Conservation (phyloP, 202 grass and related monocot species). For the Zizania palustris region DNA sequence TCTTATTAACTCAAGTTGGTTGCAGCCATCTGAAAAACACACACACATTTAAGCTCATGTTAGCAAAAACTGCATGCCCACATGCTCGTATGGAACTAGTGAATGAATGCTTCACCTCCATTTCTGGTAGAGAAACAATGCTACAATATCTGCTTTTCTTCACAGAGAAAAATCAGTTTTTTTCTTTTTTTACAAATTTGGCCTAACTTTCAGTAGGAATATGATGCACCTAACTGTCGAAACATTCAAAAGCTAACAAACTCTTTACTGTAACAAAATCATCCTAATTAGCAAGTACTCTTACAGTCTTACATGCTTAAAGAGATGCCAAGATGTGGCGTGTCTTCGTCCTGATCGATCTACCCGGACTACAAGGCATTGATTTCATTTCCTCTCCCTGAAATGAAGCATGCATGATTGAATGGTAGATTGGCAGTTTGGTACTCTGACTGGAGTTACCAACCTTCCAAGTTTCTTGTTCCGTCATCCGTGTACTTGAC, state of each 20-base stretch:
- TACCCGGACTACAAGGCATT: neutral
- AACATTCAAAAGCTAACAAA: no score
- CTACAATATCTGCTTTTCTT: neutral
- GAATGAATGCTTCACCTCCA: neutral
- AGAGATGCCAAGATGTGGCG: neutral
- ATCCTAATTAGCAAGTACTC: no score
- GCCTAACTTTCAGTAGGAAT: neutral
- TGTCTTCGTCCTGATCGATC: neutral
- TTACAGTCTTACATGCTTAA: neutral
- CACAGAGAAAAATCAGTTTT: neutral
- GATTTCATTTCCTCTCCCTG: neutral
- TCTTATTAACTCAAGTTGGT: neutral
- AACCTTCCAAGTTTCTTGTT: conserved; percentile 2
- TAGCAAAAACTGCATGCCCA: neutral
- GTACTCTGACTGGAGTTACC: neutral
- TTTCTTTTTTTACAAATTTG: neutral
- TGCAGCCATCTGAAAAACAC: neutral
- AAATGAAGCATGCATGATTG: neutral
- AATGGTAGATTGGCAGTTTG: neutral
- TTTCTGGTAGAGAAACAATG: neutral
- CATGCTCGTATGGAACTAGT: neutral
- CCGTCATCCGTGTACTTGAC: neutral
- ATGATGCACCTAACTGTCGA: neutral
- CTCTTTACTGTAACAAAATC: no score
- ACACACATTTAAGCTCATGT: neutral